These are phyloP conservation scores for Flueggea neowawraea DNA, from an alignment of 441 rosid species.

Conservation along the genomic window DNA sequence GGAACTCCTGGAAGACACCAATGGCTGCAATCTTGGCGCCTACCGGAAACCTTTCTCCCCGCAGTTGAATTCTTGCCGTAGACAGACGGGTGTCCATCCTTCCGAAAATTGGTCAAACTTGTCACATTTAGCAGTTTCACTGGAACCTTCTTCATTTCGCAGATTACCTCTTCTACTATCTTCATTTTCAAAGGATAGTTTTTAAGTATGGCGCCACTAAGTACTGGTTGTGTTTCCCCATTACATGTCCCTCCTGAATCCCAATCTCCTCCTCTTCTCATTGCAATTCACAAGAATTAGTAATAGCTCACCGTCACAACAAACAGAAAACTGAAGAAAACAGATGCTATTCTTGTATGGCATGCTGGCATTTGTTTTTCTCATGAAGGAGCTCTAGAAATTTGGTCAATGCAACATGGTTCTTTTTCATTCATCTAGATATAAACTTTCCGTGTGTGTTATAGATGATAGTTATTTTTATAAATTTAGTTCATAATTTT, in stretches of 20 bases:
- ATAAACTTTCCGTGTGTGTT: too few species aligned
- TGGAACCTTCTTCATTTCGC: conserved; percentile 42
- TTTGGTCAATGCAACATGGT: too few species aligned
- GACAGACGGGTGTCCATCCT: conserved; percentile 90
- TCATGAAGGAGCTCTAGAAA: too few species aligned
- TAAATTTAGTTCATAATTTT: too few species aligned
- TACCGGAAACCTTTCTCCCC: conserved; percentile 35
- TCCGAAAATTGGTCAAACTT: conserved; percentile 81
- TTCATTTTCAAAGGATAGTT: conserved; percentile 85
- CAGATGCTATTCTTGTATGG: too few species aligned
- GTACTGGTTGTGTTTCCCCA: conserved; percentile 69
- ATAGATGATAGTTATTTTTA: too few species aligned
- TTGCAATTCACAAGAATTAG: not conserved
- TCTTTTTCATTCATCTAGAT: too few species aligned
- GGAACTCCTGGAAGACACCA: conserved; percentile 98
- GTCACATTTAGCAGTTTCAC: conserved; percentile 73
- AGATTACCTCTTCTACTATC: conserved; percentile 75
- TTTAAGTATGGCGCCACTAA: conserved; percentile 52
- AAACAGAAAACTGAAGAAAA: too few species aligned
- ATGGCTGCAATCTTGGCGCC: conserved; percentile 91
- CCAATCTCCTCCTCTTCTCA: conserved; percentile 90
- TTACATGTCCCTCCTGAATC: conserved; percentile 89
- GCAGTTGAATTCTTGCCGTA: conserved; percentile 50
- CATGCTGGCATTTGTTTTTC: too few species aligned
- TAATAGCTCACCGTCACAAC: not conserved